Percentiles rank a stretch among this genome's conserved stretches.
Evolutionary conservation across 2,329 filamentous ascomycete genomes (phyloP).

Genomic region (Ceratocystis lukuohia): DNA sequence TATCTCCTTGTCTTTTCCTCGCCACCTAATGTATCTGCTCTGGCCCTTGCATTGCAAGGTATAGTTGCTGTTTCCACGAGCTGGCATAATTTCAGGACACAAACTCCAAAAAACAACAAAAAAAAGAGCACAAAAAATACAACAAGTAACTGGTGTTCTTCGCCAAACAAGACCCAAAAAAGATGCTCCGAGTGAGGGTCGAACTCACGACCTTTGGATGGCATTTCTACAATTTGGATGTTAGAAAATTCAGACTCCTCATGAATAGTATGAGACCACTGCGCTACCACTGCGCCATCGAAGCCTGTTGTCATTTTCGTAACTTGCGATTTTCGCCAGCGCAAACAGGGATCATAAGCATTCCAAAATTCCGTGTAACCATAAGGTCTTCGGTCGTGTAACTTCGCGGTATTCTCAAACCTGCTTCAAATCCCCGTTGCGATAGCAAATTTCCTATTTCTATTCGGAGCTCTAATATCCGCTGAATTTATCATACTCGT

Average conservation of each 20-base stretch:
- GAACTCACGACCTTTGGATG: slow-evolving; percentile 21
- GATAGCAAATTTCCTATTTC: too few relatives aligned
- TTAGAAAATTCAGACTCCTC: slow-evolving; percentile 15
- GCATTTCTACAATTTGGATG: slow-evolving; percentile 12
- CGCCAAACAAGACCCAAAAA: background rate
- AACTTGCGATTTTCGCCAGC: background rate
- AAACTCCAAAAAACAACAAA: background rate
- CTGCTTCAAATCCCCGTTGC: too few relatives aligned
- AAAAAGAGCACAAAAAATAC: background rate
- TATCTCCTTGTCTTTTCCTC: background rate
- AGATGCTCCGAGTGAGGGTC: slow-evolving; percentile 20
- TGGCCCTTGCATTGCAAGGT: too few relatives aligned
- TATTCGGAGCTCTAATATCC: too few relatives aligned
- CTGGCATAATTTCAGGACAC: background rate
- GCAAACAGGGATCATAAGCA: background rate
- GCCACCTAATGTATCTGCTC: background rate
- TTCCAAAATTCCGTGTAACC: background rate
- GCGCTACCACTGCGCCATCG: slow-evolving; percentile 20
- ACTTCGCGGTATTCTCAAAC: background rate
- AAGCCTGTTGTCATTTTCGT: slow-evolving; percentile 13
- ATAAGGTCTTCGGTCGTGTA: background rate
- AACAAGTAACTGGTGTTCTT: background rate
- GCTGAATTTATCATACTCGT: background rate
- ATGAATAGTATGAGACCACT: slow-evolving; percentile 18
- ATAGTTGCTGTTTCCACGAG: too few relatives aligned